Evolutionary conservation across 2,329 filamentous ascomycete species (phyloP), one percentile per base, ranked within the genome.

Genomic region (Exserohilum rostratum): DNA sequence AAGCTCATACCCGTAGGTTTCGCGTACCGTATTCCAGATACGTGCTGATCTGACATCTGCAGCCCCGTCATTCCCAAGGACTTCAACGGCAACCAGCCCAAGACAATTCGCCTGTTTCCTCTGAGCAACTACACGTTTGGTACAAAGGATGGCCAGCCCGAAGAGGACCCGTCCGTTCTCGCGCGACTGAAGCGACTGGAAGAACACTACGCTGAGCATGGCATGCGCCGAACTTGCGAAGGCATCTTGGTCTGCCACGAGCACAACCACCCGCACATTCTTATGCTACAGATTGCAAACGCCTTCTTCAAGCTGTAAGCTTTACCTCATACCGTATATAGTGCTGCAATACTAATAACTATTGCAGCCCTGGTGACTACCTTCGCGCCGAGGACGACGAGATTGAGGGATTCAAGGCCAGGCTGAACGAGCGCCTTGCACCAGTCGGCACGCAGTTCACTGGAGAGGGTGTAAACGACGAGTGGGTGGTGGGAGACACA

Each of bases 271-370:
- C 95, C 95, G 12, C 95, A 99, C 77, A 96, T 99, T 61, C 82
- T 99, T 64, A 98, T 99, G 95, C 84, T 99, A 60, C 95, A 99
- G 82, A 99, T 99, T 70, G 95, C 95, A 48, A 99, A 99, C 76
- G 93, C 95, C 20, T 99, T 99, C 81, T 99, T 99, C 82, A 99
- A 99, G 80, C 85, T 99, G 76, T 87, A 78, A 3, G n/a, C 13
- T 1, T 18, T 18, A 20, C 9, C 6, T 6, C 1, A 3, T 18
- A 2, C 0, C 5, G 11, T 13, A 65, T 12, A 3, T 3, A 33
- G 7, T 1, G 33, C 29, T 9, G 13, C 53, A 54, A 29, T 61
- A 46, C 38, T 2, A 9, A 30, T 7, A 5, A 30, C 13, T 31
- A 18, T 17, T 9, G 2, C 58, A 87, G 86, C 45, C 95, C 95